phyloP scores from a whole-genome alignment of 78 protist genomes.

The Chrysochromulina tobinii region DNA sequence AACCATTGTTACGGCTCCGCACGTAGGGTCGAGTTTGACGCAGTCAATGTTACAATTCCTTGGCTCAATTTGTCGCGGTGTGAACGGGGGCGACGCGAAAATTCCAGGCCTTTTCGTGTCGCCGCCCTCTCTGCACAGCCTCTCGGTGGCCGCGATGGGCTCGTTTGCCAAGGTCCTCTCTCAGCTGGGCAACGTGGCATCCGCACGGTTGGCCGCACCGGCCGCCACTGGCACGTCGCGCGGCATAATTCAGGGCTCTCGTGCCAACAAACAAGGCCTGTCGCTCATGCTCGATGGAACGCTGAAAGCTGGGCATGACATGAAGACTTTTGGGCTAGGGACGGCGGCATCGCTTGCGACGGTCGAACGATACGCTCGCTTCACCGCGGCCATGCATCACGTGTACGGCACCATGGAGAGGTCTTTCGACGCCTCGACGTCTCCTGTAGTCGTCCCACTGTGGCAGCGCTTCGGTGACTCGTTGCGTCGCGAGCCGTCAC shows the following conservation, averaged over 20 bases:
- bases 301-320: background rate
- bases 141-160: too few species aligned
- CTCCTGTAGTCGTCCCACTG: background rate
- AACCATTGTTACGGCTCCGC: too few species aligned
- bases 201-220: too few species aligned
- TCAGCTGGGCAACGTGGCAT: too few species aligned
- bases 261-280: background rate
- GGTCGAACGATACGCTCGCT: background rate
- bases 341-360: background rate
- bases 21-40: too few species aligned
- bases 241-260: background rate
- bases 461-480: background rate
- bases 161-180: too few species aligned
- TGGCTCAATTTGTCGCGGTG: too few species aligned
- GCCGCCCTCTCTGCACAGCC: too few species aligned
- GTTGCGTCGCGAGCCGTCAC: background rate
- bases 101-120: too few species aligned
- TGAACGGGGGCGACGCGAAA: too few species aligned
- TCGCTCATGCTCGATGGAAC: background rate
- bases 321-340: background rate
- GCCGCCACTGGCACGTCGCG: too few species aligned
- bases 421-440: background rate
- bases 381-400: background rate
- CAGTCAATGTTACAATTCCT: too few species aligned
- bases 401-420: background rate